Evolutionary conservation across 1,139 yeast species (phyloP), one percentile per base, ranked within the genome.

Genomic region (Geotrichum fermentans): DNA sequence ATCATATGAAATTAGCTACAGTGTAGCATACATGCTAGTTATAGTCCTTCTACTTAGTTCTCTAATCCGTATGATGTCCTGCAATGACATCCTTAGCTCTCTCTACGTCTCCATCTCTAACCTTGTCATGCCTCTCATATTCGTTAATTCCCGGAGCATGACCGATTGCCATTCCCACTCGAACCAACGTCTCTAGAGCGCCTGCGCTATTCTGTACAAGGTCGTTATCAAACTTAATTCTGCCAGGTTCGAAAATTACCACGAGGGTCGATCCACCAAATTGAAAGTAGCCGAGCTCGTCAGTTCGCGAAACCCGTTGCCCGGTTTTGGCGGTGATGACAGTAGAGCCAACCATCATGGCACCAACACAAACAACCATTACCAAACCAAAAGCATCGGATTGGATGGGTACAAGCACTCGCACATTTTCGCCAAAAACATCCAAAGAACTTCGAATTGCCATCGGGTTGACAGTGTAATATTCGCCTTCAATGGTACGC

Each of bases 271-370:
- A 86, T 0, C 97, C 98, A 16, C 98, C 98, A 70, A 90, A 92
- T 63, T 89, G 87, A 73, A 92, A 92, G 62, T 87, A 90, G 0
- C 98, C 98, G 37, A 92, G 69, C 61, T 92, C 97, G 42, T 86
- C 94, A 5, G 92, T 86, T 47, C 92, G 73, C n/a, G 67, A 60
- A 4, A 90, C 74, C 0, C 51, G 43, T 36, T 80, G 80, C 2
- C 87, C 88, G 40, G 74, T 78, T 45, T 74, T 62, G n/a, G 80
- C 82, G 0, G 92, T 82, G 35, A 90, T 67, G 0, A 88, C 77
- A 2, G 83, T 89, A 1, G 96, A 83, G 0, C 97, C 97, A 2
- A 92, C 98, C 97, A 92, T 89, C 97, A 92, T 92, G 1, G 98
- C 98, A 21, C 98, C 98, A 7, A 92, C 88, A 5, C 95, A 81